Evolutionary conservation across 1,284 basidiomycete genomes (phyloP).

Genomic region (Melampsora americana): DNA sequence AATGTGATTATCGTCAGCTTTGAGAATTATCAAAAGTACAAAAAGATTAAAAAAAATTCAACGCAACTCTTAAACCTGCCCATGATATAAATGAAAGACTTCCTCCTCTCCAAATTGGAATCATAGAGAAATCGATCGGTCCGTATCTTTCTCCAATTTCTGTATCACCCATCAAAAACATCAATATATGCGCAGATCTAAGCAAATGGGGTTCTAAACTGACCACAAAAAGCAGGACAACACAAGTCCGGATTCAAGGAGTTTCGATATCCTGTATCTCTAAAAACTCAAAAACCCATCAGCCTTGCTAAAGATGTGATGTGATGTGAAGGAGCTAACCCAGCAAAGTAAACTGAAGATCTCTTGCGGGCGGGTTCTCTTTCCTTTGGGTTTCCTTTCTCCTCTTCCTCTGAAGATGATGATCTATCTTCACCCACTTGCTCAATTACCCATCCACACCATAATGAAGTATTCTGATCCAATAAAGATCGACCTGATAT

Average conservation of each 20-base stretch:
- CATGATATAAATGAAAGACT: slow-evolving; percentile 49
- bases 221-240: slow-evolving; percentile 49
- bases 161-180: neutral
- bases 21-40: neutral
- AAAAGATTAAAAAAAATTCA: neutral
- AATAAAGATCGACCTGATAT: slow-evolving; percentile 47
- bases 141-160: slow-evolving; percentile 50
- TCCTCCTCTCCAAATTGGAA: slow-evolving; percentile 52
- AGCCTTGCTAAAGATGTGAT: neutral
- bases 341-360: slow-evolving; percentile 39
- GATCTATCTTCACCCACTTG: slow-evolving; percentile 44
- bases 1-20: neutral
- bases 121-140: slow-evolving; percentile 50
- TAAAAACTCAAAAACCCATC: slow-evolving; percentile 16
- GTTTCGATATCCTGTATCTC: slow-evolving; percentile 51
- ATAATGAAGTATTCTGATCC: slow-evolving; percentile 49
- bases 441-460: slow-evolving; percentile 52
- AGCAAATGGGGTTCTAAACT: neutral
- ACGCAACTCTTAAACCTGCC: slow-evolving; percentile 48
- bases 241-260: slow-evolving; percentile 45
- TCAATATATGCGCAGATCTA: neutral
- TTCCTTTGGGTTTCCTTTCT: too few species aligned
- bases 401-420: neutral
- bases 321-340: slow-evolving; percentile 1
- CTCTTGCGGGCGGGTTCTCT: neutral